Base-by-base conservation (phyloP, 225 moss, liverwort and hornwort genomes). In the Sphagnum tenellum region DNA sequence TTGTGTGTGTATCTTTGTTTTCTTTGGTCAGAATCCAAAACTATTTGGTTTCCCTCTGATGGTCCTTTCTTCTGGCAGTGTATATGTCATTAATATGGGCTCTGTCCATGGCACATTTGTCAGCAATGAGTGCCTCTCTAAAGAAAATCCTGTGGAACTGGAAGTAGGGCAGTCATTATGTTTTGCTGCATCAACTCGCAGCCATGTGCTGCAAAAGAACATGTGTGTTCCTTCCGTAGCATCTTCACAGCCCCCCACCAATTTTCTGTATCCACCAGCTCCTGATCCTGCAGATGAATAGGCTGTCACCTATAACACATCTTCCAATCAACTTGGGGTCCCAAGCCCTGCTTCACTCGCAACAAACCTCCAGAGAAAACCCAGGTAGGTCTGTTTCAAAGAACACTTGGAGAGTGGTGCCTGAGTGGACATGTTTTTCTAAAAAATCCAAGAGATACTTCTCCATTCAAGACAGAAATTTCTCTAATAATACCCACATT, bases 91-190 rank as follows among this genome's bases (percentile, higher is more conserved):
- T 69, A 93, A 98, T 76, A 80, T 93, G 70, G 98, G 98, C 48
- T 98, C 98, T 49, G 98, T 98, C 55, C 98, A 98, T 77, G 98
- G 98, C 47, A 98, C 98, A n/a, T 98, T 98, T 77, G 98, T 93
- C 68, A 93, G 90, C 62, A 90, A 98, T 63, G 93, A 98, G 81
- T 93, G 98, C 64, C 84, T 98, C 48, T 76, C 80, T 2, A 98
- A 93, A 86, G 98, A 90, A 67, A 90, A 70, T 66, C 89, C 98
- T 7, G 81, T 98, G 72, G 93, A 98, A 72, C 77, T 98, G 50
- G 98, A 98, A 85, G 79, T 88, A 57, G 98, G 98, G 3, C 98
- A 98, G 75, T 90, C 98, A 12, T 75, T 98, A 61, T 87, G 90
- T 68, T 98, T 98, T 77, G 98, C 93, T 72, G 98, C 93, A 61